These are phyloP conservation scores for Skeletonema marinoi DNA, from an alignment of 108 stramenopile species.

Conservation along the genomic window DNA sequence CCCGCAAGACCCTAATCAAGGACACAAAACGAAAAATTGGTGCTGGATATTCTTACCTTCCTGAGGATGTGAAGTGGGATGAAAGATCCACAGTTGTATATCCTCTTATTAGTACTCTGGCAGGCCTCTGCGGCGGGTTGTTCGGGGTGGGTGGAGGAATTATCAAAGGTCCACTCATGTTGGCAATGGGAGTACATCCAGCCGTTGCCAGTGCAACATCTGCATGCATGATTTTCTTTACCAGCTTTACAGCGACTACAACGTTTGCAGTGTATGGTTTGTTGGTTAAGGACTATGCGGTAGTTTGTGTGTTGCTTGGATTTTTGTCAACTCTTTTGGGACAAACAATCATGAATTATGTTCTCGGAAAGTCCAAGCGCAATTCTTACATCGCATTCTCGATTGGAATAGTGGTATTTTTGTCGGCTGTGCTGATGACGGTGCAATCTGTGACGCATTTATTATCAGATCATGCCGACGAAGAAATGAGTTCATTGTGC, in stretches of 20 bases:
- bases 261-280: conserved; percentile 89
- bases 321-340: conserved; percentile 84
- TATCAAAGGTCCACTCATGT: conserved; percentile 95
- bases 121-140: conserved; percentile 96
- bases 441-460: conserved; percentile 37
- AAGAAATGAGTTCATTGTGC: conserved; percentile 36
- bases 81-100: conserved; percentile 81
- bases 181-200: conserved; percentile 92
- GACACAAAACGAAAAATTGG: conserved; percentile 47
- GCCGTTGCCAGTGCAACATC: conserved; percentile 58
- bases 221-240: conserved; percentile 82
- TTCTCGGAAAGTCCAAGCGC: conserved; percentile 76
- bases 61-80: conserved; percentile 93
- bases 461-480: conserved; percentile 25
- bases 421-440: conserved; percentile 31
- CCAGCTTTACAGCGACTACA: conserved; percentile 91
- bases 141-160: conserved; percentile 95
- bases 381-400: conserved; percentile 92
- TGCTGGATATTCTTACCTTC: conserved; percentile 55
- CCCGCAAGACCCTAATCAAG: conserved; percentile 54
- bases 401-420: conserved; percentile 63
- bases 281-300: conserved; percentile 80
- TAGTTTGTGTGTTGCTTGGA: conserved; percentile 77
- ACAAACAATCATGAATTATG: conserved; percentile 72
- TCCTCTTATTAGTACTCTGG: conserved; percentile 87